A percentile compares a stretch with the other conserved stretches of the same genome.
These are phyloP conservation scores for Paradendryphiella salina DNA, from an alignment of 2,329 filamentous ascomycete genomes.

Conservation along the genomic window DNA sequence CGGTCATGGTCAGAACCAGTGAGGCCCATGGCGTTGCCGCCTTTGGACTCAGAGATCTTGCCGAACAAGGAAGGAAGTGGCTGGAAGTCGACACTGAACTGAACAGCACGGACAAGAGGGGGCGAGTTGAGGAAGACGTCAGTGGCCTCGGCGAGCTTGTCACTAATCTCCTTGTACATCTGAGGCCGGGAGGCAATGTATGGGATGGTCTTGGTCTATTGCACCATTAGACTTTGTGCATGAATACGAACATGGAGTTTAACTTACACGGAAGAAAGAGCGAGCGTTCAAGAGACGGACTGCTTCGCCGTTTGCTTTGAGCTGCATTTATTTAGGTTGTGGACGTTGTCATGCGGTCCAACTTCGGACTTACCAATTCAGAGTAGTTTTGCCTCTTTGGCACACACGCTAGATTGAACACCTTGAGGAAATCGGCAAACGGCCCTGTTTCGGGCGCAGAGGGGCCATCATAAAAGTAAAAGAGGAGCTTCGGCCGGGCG, in stretches of 20 bases:
- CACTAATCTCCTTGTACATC: slow-evolving; percentile 44
- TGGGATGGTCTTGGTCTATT: slow-evolving; percentile 32
- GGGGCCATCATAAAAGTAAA: slow-evolving; percentile 31
- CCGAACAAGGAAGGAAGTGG: slow-evolving; percentile 28
- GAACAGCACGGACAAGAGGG: slow-evolving; percentile 13
- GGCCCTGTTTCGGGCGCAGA: slow-evolving; percentile 35
- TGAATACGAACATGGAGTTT: slow-evolving; percentile 6
- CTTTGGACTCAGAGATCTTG: slow-evolving; percentile 21
- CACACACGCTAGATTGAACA: slow-evolving; percentile 25
- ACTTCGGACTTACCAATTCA: slow-evolving; percentile 27
- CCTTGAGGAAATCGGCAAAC: slow-evolving; percentile 43
- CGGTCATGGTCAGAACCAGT: slow-evolving; percentile 25
- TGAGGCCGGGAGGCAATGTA: slow-evolving; percentile 32
- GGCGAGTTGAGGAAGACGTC: slow-evolving; percentile 25
- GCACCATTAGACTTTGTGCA: neutral
- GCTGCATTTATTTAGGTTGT: slow-evolving; percentile 9
- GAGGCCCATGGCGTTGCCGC: slow-evolving; percentile 34
- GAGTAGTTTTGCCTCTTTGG: slow-evolving; percentile 40
- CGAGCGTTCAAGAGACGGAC: slow-evolving; percentile 17
- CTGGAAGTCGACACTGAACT: slow-evolving; percentile 33
- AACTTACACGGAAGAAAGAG: slow-evolving; percentile 28
- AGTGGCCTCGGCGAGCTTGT: slow-evolving; percentile 34
- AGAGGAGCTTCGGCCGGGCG: slow-evolving; percentile 17
- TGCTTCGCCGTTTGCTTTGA: slow-evolving; percentile 21
- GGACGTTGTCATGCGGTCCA: neutral